Base-by-base conservation (phyloP, 306 rosid genomes). In the Lagenaria siceraria region DNA sequence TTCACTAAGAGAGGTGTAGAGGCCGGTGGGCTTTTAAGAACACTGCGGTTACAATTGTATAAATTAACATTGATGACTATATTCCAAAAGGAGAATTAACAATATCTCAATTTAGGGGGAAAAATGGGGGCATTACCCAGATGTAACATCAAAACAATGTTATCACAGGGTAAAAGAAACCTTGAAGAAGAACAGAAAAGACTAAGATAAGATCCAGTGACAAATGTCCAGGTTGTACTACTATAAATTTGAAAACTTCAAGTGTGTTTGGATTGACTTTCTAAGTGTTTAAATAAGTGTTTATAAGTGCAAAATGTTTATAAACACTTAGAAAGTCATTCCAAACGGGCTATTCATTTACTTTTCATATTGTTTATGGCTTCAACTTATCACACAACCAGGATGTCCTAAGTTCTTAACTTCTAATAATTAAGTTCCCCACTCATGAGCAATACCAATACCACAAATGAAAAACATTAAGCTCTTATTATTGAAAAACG, bases 11-110 rank as follows among this genome's bases (percentile, higher is more conserved):
- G 4, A 46, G 52, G 52, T 46, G 52, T 46, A 13, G 52, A 46
- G 52, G 5, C 5, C 52, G 3, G 52, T 46, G 52, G 5, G 52
- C 5, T 5, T 46, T 43, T 43, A 0, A 43, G 4, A 1, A 43
- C 49, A 12, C 52, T 12, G 18, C 5, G 17, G 5, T 46, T 19
- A 19, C 22, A 48, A 61, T 59, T n/a, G 58, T 55, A 71, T 22
- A 76, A 78, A 64, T 54, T 75, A 48, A 68, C 25, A 70, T 74
- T 76, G 80, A 55, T 56, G 75, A 29, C 40, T 36, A 65, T 15
- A 81, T 29, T 42, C 65, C 15, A 21, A 63, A 21, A 52, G 77
- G 38, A 43, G 75, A 24, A 43, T 42, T 6, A 25, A 35, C 29
- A 38, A 69, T 69, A 33, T 69, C 36, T 2, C 10, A 5, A 22